Evolutionary conservation across 2,329 filamentous ascomycete species (phyloP), one percentile per base, ranked within the genome.

Genomic region (Lecanicillium sp.): DNA sequence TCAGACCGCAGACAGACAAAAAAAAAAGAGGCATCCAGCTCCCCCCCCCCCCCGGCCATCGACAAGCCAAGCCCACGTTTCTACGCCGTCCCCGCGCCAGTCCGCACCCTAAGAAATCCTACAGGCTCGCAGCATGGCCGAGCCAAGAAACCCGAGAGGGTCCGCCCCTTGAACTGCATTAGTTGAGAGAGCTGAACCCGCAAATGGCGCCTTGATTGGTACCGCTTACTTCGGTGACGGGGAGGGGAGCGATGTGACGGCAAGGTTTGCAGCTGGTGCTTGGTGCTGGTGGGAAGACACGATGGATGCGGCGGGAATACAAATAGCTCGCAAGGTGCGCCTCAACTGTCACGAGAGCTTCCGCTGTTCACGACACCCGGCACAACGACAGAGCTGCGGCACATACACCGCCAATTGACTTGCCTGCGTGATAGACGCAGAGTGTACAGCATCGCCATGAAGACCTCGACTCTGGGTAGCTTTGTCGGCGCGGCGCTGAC

Each of bases 361-460:
- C n/a, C n/a, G n/a, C n/a, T n/a, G n/a, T n/a, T n/a, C n/a, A n/a
- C n/a, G n/a, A n/a, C n/a, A n/a, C n/a, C n/a, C n/a, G n/a, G n/a
- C n/a, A n/a, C n/a, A n/a, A n/a, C n/a, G n/a, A n/a, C n/a, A n/a
- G n/a, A n/a, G n/a, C n/a, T n/a, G n/a, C n/a, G n/a, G n/a, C n/a
- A n/a, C n/a, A n/a, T n/a, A 29, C 26, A 29, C 26, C 12, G 7
- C 26, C 7, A 29, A 29, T 29, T 29, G 26, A 29, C 26, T n/a
- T n/a, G n/a, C n/a, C n/a, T n/a, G n/a, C n/a, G n/a, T n/a, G n/a
- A n/a, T n/a, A n/a, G n/a, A n/a, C n/a, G n/a, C n/a, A n/a, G n/a
- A n/a, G n/a, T n/a, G n/a, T n/a, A n/a, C n/a, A n/a, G n/a, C 17
- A 19, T 39, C 49, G 60, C 55, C 43, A 65, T 67, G 64, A 65